A percentile compares a stretch with the other conserved stretches of the same genome.
phyloP scores from a whole-genome alignment of 2,329 filamentous ascomycete species.

The Xylariaceae sp. region DNA sequence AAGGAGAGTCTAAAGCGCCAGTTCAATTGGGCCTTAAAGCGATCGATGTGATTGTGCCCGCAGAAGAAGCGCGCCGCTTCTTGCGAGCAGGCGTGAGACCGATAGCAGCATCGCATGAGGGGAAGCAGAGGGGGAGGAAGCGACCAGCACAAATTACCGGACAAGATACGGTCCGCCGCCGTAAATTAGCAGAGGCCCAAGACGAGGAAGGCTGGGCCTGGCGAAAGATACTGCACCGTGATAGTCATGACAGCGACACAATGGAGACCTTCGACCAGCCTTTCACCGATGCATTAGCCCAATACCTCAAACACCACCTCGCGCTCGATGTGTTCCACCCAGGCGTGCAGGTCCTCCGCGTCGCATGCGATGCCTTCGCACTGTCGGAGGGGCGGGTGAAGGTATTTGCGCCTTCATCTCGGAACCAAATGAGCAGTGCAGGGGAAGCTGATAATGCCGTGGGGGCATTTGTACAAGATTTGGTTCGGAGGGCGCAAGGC shows the following conservation, averaged over 20 bases:
- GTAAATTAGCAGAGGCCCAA: conserved; percentile 53
- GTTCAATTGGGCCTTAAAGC: conserved; percentile 46
- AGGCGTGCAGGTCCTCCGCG: conserved; percentile 56
- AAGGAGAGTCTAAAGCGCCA: background rate
- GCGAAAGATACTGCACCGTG: conserved; percentile 37
- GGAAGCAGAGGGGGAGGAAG: conserved; percentile 18
- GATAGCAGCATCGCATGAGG: conserved; percentile 3
- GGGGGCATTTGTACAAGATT: conserved; percentile 17
- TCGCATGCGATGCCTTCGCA: conserved; percentile 63
- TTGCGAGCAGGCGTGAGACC: conserved; percentile 47
- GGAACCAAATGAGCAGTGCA: background rate
- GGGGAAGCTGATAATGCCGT: background rate
- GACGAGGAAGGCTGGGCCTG: conserved; percentile 61
- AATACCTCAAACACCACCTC: conserved; percentile 59
- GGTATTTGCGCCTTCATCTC: conserved; percentile 42
- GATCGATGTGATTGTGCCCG: conserved; percentile 59
- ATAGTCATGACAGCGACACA: background rate
- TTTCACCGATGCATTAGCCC: conserved; percentile 57
- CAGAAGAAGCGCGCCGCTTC: conserved; percentile 55
- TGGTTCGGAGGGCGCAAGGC: conserved; percentile 16
- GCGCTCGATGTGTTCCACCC: conserved; percentile 62
- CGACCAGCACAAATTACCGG: conserved; percentile 36
- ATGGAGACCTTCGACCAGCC: conserved; percentile 41
- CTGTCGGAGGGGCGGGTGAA: conserved; percentile 60
- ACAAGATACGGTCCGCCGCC: conserved; percentile 40